These are phyloP conservation scores for Coemansia sp. DNA, from an alignment of 192 early-diverging fungal genomes.

Conservation along the genomic window DNA sequence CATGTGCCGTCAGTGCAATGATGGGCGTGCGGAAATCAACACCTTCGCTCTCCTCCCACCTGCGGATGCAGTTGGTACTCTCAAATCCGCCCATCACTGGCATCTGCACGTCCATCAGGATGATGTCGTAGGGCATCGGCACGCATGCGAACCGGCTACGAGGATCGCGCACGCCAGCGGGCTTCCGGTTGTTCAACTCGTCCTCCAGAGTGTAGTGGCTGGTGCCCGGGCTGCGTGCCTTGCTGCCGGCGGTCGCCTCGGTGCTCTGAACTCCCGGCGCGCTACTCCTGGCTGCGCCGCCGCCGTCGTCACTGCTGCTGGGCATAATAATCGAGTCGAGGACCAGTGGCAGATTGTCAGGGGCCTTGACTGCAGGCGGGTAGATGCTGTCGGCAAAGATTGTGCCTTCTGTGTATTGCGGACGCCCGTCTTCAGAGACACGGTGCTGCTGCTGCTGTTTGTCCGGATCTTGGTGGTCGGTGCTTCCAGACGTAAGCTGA, in stretches of 20 bases:
- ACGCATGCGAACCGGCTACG: slow-evolving; percentile 47
- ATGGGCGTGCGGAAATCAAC: slow-evolving; percentile 67
- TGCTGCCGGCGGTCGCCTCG: too few relatives aligned
- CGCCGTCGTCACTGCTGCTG: neutral
- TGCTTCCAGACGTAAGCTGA: too few relatives aligned
- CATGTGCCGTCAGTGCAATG: slow-evolving; percentile 82
- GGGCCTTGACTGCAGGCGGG: slow-evolving; percentile 40
- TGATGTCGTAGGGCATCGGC: slow-evolving; percentile 56
- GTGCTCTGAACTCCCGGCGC: neutral
- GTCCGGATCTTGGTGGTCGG: too few relatives aligned
- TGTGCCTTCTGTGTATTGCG: slow-evolving; percentile 36
- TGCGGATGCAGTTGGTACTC: slow-evolving; percentile 74
- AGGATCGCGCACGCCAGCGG: slow-evolving; percentile 52
- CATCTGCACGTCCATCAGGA: slow-evolving; percentile 91
- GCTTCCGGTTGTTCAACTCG: slow-evolving; percentile 29
- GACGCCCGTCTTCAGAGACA: neutral
- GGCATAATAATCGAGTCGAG: slow-evolving; percentile 30
- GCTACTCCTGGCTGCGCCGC: neutral
- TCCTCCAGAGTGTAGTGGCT: slow-evolving; percentile 11
- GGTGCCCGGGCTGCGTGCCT: neutral
- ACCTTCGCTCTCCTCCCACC: slow-evolving; percentile 59
- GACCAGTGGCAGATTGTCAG: slow-evolving; percentile 33
- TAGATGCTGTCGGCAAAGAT: slow-evolving; percentile 45
- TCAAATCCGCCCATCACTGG: slow-evolving; percentile 89
- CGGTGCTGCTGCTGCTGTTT: too few relatives aligned